Evolutionary conservation across 306 rosid species (phyloP).

Genomic region (barrel medic (Medicago truncatula)): DNA sequence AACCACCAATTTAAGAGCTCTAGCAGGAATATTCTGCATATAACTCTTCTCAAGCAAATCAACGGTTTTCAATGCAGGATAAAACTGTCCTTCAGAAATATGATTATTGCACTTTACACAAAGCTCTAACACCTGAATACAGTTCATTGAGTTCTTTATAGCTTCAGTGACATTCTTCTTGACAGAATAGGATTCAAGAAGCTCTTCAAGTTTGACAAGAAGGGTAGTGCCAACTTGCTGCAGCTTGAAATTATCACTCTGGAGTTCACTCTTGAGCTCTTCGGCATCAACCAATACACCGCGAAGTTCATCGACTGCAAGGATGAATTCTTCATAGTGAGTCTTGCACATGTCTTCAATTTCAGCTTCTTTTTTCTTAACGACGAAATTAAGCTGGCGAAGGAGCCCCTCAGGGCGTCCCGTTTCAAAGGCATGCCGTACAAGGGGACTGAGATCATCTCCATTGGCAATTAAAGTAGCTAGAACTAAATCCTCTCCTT

Average conservation of each 20-base stretch:
- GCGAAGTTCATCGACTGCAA: constrained; percentile 95
- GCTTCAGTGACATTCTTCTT: constrained; percentile 89
- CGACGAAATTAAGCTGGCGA: constrained; percentile 77
- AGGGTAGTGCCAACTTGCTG: constrained; percentile 85
- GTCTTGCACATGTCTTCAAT: constrained; percentile 98
- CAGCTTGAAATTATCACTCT: constrained; percentile 84
- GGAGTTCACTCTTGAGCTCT: constrained; percentile 90
- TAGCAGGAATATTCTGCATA: constrained; percentile 65
- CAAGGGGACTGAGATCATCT: constrained; percentile 86
- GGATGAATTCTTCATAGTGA: constrained; percentile 94
- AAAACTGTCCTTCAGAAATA: constrained; percentile 70
- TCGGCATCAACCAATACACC: constrained; percentile 95
- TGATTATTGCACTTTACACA: constrained; percentile 87
- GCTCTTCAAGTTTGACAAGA: constrained; percentile 87
- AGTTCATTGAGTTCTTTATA: constrained; percentile 73
- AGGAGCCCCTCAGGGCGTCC: constrained; percentile 83
- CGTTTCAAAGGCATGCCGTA: constrained; percentile 91
- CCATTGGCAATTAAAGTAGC: constrained; percentile 86
- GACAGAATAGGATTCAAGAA: constrained; percentile 76
- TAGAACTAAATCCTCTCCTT: constrained; percentile 84
- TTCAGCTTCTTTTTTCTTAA: constrained; percentile 85
- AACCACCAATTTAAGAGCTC: constrained; percentile 65
- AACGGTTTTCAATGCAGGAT: constrained; percentile 80
- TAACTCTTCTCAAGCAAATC: constrained; percentile 80
- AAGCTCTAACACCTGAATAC: constrained; percentile 81